These are phyloP conservation scores for Asclepias syriaca DNA, from an alignment of 257 asterid species.

Conservation along the genomic window DNA sequence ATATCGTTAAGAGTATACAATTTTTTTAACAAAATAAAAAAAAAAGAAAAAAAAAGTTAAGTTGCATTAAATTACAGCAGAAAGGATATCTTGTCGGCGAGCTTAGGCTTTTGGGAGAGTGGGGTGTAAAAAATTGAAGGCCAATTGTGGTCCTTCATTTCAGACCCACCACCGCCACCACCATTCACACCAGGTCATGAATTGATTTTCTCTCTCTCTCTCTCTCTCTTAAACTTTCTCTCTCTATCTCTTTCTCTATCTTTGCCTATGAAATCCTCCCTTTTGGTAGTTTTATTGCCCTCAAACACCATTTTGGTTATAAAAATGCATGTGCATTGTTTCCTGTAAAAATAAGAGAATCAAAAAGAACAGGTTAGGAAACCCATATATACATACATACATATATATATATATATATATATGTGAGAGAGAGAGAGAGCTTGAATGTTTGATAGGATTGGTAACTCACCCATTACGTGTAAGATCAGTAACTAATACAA, in stretches of 20 bases:
- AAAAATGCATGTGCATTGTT: slow-evolving; percentile 21
- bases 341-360: slow-evolving; percentile 3
- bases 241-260: neutral
- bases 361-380: slow-evolving; percentile 8
- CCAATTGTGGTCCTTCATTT: neutral
- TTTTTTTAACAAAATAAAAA: too few species aligned
- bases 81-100: slow-evolving; percentile 18
- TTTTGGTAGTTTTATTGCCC: slow-evolving; percentile 6
- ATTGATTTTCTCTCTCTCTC: neutral
- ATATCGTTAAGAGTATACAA: too few species aligned
- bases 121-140: neutral
- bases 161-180: slow-evolving; percentile 4
- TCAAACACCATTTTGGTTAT: slow-evolving; percentile 10
- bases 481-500: neutral
- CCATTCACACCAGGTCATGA: too few species aligned
- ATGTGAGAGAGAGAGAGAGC: neutral
- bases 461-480: neutral
- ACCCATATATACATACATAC: neutral
- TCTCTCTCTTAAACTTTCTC: neutral
- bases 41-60: neutral
- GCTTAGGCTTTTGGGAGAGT: neutral
- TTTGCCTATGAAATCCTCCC: slow-evolving; percentile 4
- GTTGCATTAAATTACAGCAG: slow-evolving; percentile 6
- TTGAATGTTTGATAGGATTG: neutral
- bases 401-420: neutral